Conservation (phyloP, 148 eudicot species). For the Linanthus parryae region DNA sequence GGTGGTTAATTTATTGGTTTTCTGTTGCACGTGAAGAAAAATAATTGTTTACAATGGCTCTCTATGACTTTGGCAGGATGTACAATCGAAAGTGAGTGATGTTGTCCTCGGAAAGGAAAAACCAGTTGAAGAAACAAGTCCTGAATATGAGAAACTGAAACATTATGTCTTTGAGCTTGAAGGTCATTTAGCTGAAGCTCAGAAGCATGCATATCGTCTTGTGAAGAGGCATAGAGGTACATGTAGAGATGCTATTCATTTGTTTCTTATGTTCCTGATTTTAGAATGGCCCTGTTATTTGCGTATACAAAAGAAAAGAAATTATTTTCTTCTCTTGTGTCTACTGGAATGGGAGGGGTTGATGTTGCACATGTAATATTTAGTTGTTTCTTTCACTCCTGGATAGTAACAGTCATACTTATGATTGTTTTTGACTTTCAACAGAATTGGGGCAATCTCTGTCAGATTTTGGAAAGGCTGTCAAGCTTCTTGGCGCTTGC, state of each 20-base stretch:
- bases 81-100: background rate
- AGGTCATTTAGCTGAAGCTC: conserved; percentile 90
- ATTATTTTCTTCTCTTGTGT: background rate
- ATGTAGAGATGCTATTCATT: conserved; percentile 1
- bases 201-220: conserved; percentile 52
- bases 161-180: conserved; percentile 88
- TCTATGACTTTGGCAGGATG: conserved; percentile 13
- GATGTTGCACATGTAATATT: background rate
- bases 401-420: background rate
- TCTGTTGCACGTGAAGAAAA: too few relatives aligned
- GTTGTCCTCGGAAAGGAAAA: conserved; percentile 11
- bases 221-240: conserved; percentile 97
- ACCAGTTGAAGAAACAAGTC: conserved; percentile 61
- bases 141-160: conserved; percentile 86
- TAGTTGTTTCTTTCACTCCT: background rate
- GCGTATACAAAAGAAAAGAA: background rate
- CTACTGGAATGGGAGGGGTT: background rate
- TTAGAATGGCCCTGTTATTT: too few relatives aligned
- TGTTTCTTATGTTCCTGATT: conserved; percentile 1
- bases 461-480: conserved; percentile 89
- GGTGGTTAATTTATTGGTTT: too few relatives aligned
- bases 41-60: too few relatives aligned
- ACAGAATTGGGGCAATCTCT: conserved; percentile 88
- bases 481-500: conserved; percentile 79
- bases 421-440: conserved; percentile 1